Conservation (phyloP, 305 asterid genomes). For the Fraxinus floribunda region DNA sequence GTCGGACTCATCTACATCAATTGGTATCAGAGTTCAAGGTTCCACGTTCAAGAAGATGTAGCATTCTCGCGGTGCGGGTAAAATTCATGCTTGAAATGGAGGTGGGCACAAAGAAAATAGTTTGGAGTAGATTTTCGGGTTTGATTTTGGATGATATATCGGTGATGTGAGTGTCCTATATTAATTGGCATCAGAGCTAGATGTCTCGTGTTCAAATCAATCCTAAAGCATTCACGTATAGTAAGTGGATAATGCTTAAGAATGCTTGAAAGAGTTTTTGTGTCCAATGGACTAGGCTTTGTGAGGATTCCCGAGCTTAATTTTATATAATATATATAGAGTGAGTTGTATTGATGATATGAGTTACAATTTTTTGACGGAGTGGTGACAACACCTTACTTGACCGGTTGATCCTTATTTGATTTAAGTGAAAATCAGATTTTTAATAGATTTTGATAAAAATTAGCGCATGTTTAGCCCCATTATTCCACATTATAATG, state of each 20-base stretch:
- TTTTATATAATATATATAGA: not conserved
- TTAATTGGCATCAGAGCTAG: not conserved
- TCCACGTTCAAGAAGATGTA: not conserved
- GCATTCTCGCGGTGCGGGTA: not conserved
- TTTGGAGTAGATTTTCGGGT: not conserved
- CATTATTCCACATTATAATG: too few relatives aligned
- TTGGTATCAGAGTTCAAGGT: not conserved
- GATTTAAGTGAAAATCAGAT: not conserved
- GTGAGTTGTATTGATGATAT: not conserved
- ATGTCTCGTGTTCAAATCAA: not conserved
- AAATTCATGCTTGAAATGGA: not conserved
- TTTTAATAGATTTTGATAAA: not conserved
- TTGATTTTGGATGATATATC: not conserved
- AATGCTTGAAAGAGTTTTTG: not conserved
- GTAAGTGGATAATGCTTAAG: not conserved
- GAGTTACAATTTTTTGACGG: not conserved
- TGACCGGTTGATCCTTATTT: too few relatives aligned
- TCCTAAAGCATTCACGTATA: not conserved
- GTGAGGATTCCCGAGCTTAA: not conserved
- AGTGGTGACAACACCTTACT: not conserved
- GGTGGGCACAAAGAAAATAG: not conserved
- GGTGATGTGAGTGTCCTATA: not conserved
- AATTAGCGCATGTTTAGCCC: too few relatives aligned
- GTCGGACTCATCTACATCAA: not conserved
- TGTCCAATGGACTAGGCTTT: not conserved